Conservation (phyloP, 2,329 filamentous ascomycete species). For the Microascus cirrosus region DNA sequence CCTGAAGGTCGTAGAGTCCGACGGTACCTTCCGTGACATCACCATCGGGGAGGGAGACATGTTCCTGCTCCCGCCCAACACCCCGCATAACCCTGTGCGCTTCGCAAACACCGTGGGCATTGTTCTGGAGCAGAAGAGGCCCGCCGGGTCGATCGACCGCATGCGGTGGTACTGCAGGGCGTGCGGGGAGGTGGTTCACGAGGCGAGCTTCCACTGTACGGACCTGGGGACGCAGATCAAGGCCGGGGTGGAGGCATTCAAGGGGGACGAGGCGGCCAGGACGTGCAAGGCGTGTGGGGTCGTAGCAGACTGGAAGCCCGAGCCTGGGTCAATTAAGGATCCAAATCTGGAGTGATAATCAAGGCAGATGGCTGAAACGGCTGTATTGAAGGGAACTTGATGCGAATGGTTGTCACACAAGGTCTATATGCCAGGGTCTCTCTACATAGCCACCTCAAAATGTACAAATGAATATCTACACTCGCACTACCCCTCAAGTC, state of each 20-base stretch:
- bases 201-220: slow-evolving; percentile 77
- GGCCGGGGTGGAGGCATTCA: slow-evolving; percentile 75
- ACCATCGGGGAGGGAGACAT: slow-evolving; percentile 87
- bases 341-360: slow-evolving; percentile 34
- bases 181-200: slow-evolving; percentile 67
- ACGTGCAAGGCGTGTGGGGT: slow-evolving; percentile 68
- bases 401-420: not conserved
- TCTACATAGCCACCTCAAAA: not conserved
- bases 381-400: not conserved
- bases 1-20: slow-evolving; percentile 71
- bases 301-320: slow-evolving; percentile 61
- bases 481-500: slow-evolving; percentile 35
- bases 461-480: not conserved
- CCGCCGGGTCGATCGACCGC: slow-evolving; percentile 57
- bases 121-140: slow-evolving; percentile 78
- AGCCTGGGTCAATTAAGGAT: slow-evolving; percentile 44
- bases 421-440: not conserved
- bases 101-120: slow-evolving; percentile 92
- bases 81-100: slow-evolving; percentile 90
- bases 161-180: slow-evolving; percentile 82
- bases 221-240: slow-evolving; percentile 94
- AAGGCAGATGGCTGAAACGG: not conserved
- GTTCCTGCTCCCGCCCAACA: slow-evolving; percentile 86
- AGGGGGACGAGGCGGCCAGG: slow-evolving; percentile 52
- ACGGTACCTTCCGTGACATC: slow-evolving; percentile 64